Percentiles rank a stretch among this genome's conserved stretches.
These are phyloP conservation scores for Microbotryomycetes sp. DNA, from an alignment of 1,284 basidiomycete genomes.

Conservation along the genomic window DNA sequence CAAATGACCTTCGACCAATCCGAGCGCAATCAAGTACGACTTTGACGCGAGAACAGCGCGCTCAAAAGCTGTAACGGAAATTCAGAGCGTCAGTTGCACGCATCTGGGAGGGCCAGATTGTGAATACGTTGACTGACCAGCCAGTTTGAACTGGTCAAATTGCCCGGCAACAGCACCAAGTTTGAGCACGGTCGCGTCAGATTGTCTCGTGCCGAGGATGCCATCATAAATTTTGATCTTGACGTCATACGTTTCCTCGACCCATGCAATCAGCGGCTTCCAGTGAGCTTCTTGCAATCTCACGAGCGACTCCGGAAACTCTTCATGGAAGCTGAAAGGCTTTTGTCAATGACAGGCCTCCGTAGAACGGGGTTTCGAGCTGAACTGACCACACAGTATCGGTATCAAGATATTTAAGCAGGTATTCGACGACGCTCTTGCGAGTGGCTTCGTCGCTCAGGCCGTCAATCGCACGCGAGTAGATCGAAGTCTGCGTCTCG, in stretches of 20 bases:
- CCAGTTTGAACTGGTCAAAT: constrained; percentile 77
- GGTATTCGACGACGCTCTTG: constrained; percentile 58
- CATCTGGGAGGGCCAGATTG: neutral
- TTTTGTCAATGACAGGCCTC: neutral
- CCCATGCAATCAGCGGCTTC: constrained; percentile 81
- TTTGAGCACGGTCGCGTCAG: constrained; percentile 56
- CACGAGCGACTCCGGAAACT: constrained; percentile 66
- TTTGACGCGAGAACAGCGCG: constrained; percentile 84
- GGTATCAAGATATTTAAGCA: constrained; percentile 85
- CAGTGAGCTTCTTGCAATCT: constrained; percentile 78
- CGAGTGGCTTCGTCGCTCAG: constrained; percentile 55
- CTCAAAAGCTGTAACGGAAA: constrained; percentile 76
- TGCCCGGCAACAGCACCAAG: constrained; percentile 53
- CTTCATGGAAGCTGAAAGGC: constrained; percentile 65
- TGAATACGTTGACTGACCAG: constrained; percentile 52
- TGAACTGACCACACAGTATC: constrained; percentile 80
- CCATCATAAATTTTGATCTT: constrained; percentile 64
- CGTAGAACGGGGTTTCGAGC: neutral
- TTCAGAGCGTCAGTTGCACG: too few species aligned
- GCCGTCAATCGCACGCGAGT: constrained; percentile 79
- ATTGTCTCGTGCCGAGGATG: constrained; percentile 60
- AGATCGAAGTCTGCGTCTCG: constrained; percentile 66
- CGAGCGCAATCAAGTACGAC: constrained; percentile 81
- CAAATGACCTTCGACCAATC: constrained; percentile 66
- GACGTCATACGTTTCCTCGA: constrained; percentile 56